These are phyloP conservation scores for Daldinia vernicosa DNA, from an alignment of 495 filamentous ascomycete genomes.

Conservation along the genomic window DNA sequence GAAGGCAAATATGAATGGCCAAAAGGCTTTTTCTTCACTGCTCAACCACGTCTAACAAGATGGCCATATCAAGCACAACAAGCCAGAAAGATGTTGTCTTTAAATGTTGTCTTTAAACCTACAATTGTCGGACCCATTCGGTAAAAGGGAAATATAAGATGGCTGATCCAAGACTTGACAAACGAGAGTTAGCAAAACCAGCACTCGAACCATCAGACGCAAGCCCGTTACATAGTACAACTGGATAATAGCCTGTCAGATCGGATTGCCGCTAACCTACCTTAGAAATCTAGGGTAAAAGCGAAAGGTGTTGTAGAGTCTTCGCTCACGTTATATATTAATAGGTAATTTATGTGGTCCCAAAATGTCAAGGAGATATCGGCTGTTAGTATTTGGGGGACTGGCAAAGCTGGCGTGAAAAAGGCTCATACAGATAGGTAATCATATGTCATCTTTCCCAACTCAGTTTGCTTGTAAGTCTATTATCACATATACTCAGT, in stretches of 20 bases:
- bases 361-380: slow-evolving; percentile 26
- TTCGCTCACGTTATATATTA: slow-evolving; percentile 36
- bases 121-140: not conserved
- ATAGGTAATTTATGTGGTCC: slow-evolving; percentile 33
- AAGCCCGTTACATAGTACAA: slow-evolving; percentile 31
- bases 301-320: slow-evolving; percentile 19
- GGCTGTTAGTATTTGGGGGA: slow-evolving; percentile 27
- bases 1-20: not conserved
- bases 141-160: slow-evolving; percentile 25
- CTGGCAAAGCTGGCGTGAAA: not conserved
- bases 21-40: slow-evolving; percentile 2
- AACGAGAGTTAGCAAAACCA: slow-evolving; percentile 20
- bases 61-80: slow-evolving; percentile 8
- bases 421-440: not conserved
- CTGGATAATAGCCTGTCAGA: slow-evolving; percentile 41
- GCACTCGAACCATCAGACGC: slow-evolving; percentile 32
- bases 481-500: too few relatives aligned
- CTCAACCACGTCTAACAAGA: slow-evolving; percentile 8
- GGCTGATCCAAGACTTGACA: slow-evolving; percentile 11
- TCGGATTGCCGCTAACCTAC: slow-evolving; percentile 32
- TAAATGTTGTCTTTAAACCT: slow-evolving; percentile 21
- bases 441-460: not conserved
- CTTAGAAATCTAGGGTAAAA: slow-evolving; percentile 41
- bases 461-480: not conserved
- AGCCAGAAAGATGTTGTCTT: slow-evolving; percentile 21